These are phyloP conservation scores for Letharia columbiana DNA, from an alignment of 495 filamentous ascomycete genomes.

Conservation along the genomic window DNA sequence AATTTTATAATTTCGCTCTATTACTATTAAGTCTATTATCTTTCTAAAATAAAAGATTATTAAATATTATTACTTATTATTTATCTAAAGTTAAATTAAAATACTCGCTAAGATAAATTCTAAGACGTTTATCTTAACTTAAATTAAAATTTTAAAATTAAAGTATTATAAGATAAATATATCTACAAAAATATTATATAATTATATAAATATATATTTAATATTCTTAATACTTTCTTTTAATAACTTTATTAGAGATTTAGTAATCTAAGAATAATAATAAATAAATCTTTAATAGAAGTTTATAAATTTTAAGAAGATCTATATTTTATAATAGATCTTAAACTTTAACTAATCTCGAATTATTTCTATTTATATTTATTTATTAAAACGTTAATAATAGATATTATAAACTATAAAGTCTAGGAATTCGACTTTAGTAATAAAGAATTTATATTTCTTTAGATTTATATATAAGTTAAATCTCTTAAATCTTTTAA, in stretches of 20 bases:
- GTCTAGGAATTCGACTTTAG: constrained; percentile 18
- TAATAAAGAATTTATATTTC: constrained; percentile 18
- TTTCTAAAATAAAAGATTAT: constrained; percentile 21
- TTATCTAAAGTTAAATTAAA: constrained; percentile 16
- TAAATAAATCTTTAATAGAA: not conserved
- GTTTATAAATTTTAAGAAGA: not conserved
- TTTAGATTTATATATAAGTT: constrained; percentile 15
- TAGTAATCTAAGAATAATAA: not conserved
- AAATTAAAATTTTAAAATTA: not conserved
- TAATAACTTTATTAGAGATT: too few species aligned
- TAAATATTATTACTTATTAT: constrained; percentile 13
- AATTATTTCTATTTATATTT: not conserved
- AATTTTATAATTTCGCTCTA: constrained; percentile 20
- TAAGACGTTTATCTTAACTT: constrained; percentile 7
- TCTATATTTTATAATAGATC: not conserved
- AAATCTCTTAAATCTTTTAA: constrained; percentile 9
- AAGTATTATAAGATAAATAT: too few species aligned
- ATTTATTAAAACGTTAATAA: not conserved
- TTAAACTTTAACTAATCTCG: not conserved
- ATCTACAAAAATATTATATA: too few species aligned
- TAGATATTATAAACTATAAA: not conserved
- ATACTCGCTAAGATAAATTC: constrained; percentile 15
- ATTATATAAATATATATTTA: too few species aligned
- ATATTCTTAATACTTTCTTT: too few species aligned
- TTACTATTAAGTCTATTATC: constrained; percentile 14